A percentile compares a stretch with the other conserved stretches of the same genome.
These are phyloP conservation scores for Coniochaeta pulveracea DNA, from an alignment of 2,329 filamentous ascomycete genomes.

Conservation along the genomic window DNA sequence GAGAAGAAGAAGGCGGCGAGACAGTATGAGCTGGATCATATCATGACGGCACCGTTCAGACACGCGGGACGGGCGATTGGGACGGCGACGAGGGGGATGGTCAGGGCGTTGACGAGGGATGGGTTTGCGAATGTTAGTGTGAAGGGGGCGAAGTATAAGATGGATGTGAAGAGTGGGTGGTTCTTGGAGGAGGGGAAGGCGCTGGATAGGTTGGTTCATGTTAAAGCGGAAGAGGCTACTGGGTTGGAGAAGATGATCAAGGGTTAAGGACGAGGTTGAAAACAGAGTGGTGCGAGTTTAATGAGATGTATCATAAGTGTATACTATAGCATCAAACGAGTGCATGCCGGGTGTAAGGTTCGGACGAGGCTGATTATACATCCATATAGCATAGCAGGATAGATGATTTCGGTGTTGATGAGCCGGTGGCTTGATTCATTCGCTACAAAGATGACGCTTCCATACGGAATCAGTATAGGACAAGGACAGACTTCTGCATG, in stretches of 20 bases:
- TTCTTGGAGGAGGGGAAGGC: constrained; percentile 47
- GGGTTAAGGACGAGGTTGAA: no score
- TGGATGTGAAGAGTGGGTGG: constrained; percentile 46
- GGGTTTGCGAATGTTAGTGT: constrained; percentile 42
- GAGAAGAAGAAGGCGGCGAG: constrained; percentile 24
- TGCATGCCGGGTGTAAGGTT: no score
- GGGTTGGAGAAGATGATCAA: background rate
- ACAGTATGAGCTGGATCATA: constrained; percentile 41
- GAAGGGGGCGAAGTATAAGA: constrained; percentile 37
- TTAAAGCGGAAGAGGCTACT: constrained; percentile 16
- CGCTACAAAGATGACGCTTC: no score
- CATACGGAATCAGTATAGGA: no score
- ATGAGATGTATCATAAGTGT: background rate
- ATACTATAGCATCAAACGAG: background rate
- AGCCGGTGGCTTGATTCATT: no score
- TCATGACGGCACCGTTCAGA: constrained; percentile 47
- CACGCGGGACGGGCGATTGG: constrained; percentile 29
- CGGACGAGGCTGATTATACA: no score
- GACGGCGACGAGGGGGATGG: constrained; percentile 31
- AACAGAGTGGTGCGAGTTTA: no score
- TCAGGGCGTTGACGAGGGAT: constrained; percentile 41
- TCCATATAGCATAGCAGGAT: no score
- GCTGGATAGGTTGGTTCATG: constrained; percentile 40
- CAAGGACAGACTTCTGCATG: no score
- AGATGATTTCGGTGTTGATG: no score